Evolutionary conservation across 176 grass and related monocot species (phyloP).

Genomic region (Triticum monococcum): DNA sequence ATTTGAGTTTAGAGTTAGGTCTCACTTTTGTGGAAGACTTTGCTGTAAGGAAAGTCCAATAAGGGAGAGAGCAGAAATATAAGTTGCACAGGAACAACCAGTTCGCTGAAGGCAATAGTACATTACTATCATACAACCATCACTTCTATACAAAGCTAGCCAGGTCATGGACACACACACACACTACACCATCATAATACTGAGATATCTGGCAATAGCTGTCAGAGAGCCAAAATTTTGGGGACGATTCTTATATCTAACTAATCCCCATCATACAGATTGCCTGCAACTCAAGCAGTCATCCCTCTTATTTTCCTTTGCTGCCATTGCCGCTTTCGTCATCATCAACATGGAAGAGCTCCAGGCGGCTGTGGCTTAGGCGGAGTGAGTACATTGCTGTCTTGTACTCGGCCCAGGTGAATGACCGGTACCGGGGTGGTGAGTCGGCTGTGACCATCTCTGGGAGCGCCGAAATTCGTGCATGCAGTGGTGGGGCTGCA

Average conservation of each 20-base stretch:
- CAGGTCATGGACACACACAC: not conserved
- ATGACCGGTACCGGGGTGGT: slow-evolving; percentile 53
- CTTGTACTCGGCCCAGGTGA: slow-evolving; percentile 98
- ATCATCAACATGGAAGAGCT: slow-evolving; percentile 57
- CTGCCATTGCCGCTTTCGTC: not conserved
- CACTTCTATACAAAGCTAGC: slow-evolving; percentile 38
- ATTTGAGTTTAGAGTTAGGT: slow-evolving; percentile 12
- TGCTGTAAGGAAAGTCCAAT: slow-evolving; percentile 26
- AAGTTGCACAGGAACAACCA: not conserved
- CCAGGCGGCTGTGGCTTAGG: slow-evolving; percentile 81
- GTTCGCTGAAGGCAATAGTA: slow-evolving; percentile 29
- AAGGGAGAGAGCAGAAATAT: not conserved
- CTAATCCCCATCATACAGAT: slow-evolving; percentile 33
- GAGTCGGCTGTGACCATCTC: slow-evolving; percentile 49
- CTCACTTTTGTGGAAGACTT: slow-evolving; percentile 20
- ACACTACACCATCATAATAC: slow-evolving; percentile 23
- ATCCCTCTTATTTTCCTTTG: slow-evolving; percentile 37
- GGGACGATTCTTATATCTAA: slow-evolving; percentile 36
- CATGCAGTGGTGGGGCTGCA: slow-evolving; percentile 55
- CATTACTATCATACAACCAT: slow-evolving; percentile 32
- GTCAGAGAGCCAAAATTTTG: slow-evolving; percentile 57
- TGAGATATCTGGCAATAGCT: slow-evolving; percentile 20
- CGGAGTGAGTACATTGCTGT: slow-evolving; percentile 86
- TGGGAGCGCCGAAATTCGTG: slow-evolving; percentile 60
- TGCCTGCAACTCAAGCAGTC: slow-evolving; percentile 1